These are phyloP conservation scores for Ogataea pilisensis DNA, from an alignment of 805 yeast species.

Conservation along the genomic window DNA sequence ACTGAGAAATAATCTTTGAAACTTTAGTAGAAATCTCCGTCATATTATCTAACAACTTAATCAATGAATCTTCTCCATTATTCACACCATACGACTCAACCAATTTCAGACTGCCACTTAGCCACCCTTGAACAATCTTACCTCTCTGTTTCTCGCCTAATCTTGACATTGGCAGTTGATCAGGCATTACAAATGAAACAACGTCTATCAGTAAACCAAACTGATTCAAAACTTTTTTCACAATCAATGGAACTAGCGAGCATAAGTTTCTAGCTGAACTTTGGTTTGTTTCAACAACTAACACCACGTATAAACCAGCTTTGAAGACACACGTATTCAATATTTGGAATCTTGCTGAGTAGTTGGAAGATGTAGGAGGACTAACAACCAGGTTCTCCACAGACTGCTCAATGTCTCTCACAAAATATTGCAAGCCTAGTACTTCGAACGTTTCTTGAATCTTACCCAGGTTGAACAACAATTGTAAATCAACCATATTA, in stretches of 20 bases:
- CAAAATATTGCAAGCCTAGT: slow-evolving; percentile 88
- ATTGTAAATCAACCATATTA: slow-evolving; percentile 50
- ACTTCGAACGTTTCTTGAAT: slow-evolving; percentile 87
- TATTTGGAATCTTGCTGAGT: background rate
- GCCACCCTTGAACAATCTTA: slow-evolving; percentile 54
- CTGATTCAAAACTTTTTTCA: slow-evolving; percentile 68
- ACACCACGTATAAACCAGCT: slow-evolving; percentile 73
- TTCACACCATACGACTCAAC: slow-evolving; percentile 51
- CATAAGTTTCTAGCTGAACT: slow-evolving; percentile 26
- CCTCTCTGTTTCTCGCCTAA: slow-evolving; percentile 76
- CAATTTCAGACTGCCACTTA: slow-evolving; percentile 40
- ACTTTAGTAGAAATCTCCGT: slow-evolving; percentile 27
- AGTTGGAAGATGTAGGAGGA: slow-evolving; percentile 22
- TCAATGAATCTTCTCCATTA: slow-evolving; percentile 63
- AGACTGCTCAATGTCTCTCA: slow-evolving; percentile 72
- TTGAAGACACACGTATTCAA: slow-evolving; percentile 55
- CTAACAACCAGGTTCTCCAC: slow-evolving; percentile 44
- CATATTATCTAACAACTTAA: slow-evolving; percentile 53
- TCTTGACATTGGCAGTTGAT: slow-evolving; percentile 64
- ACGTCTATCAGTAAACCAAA: slow-evolving; percentile 83
- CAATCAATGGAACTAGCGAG: slow-evolving; percentile 78
- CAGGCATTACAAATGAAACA: slow-evolving; percentile 69
- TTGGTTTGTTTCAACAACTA: slow-evolving; percentile 58
- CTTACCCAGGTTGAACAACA: slow-evolving; percentile 78
- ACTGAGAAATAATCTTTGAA: background rate